Base-by-base conservation (phyloP, 2,329 filamentous ascomycete species). In the Cordyceps sp. region DNA sequence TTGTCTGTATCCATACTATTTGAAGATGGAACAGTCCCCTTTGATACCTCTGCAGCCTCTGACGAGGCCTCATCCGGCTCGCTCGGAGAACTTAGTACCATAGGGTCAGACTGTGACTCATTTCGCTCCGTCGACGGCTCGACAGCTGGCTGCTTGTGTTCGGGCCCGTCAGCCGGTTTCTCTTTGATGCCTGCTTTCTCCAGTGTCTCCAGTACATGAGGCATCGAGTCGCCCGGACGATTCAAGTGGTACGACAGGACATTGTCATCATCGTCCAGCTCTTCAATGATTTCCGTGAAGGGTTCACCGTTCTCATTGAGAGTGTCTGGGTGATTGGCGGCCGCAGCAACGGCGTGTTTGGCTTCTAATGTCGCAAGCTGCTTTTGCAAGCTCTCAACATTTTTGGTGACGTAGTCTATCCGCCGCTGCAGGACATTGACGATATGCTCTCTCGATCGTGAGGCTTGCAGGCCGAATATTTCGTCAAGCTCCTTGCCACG, bases 241-340 rank as follows among this genome's bases (percentile, higher is more conserved):
- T 73, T 70, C 20, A 78, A 57, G 34, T 61, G 69, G 42, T 68
- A 73, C 0, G 72, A 80, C 31, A 93, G 54, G 4, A 96, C 69
- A 45, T 93, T 90, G 34, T 77, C 90, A 10, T 93, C 72, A 8
- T 94, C 86, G 47, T 96, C 90, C 17, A 96, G 62, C 57, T 93
- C 74, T 54, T 98, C 90, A 33, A 84, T 64, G 41, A 98, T 96
- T 45, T 96, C 90, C 21, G 80, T 86, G 36, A 96, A 69, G 1
- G 85, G 81, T 32, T 85, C 60, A 1, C 74, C 76, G 10, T 75
- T 73, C 37, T 80, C 78, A 37, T 79, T 73, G 32, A 61, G 62
- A 28, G 66, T 61, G 33, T 75, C 72, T 1, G 75, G 68, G 17
- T 74, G 65, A 34, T 65, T 68, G 27, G 72, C 53, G 4, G 73